Evolutionary conservation across 2,329 filamentous ascomycete species (phyloP).

Genomic region (Exophiala sp.): DNA sequence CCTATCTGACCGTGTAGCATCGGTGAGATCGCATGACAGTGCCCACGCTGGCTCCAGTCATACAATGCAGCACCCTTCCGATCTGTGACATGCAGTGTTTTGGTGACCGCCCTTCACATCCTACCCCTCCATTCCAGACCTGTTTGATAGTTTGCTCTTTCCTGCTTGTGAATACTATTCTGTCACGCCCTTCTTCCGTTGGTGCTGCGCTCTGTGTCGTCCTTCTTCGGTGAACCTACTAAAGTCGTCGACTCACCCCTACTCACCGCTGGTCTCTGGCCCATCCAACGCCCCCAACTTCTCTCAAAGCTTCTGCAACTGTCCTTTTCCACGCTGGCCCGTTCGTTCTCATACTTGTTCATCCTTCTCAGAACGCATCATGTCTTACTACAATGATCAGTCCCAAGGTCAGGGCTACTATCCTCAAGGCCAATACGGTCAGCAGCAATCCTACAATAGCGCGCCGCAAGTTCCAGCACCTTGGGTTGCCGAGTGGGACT

Average conservation of each 20-base stretch:
- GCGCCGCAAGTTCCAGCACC: constrained; percentile 35
- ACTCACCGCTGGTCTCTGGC: background rate
- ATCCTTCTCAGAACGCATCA: background rate
- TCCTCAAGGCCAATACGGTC: constrained; percentile 2
- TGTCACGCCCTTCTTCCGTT: background rate
- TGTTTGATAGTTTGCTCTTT: background rate
- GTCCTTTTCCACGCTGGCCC: too few species aligned
- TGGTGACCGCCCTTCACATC: too few species aligned
- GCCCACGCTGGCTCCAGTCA: background rate
- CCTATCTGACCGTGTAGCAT: too few species aligned
- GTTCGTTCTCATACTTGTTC: background rate
- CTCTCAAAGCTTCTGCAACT: too few species aligned
- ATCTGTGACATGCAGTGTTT: too few species aligned
- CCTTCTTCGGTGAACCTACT: background rate
- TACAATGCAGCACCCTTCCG: background rate
- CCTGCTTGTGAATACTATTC: background rate
- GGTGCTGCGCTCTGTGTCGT: too few species aligned
- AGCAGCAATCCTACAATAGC: constrained; percentile 13
- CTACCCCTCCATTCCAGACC: constrained; percentile 1
- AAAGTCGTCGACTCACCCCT: background rate
- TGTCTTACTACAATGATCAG: constrained; percentile 16
- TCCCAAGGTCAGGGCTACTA: constrained; percentile 2
- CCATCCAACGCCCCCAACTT: background rate
- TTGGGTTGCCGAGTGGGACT: constrained; percentile 44
- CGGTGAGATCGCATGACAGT: too few species aligned